Percentiles rank a stretch among this genome's conserved stretches.
phyloP scores from a whole-genome alignment of 176 grass and related monocot species.

The Olyra latifolia region DNA sequence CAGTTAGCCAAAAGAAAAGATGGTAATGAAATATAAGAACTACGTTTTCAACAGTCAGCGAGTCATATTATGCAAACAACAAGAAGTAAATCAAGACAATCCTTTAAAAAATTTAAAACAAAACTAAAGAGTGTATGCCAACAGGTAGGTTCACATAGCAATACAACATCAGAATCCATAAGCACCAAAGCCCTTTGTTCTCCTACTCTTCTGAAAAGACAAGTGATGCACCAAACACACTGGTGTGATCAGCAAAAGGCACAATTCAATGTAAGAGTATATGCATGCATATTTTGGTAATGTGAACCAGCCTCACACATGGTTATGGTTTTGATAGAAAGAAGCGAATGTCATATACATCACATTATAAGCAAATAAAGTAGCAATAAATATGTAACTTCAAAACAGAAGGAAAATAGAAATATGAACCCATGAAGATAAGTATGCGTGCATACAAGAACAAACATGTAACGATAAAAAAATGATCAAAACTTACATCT shows the following conservation, averaged over 20 bases:
- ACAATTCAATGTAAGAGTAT: conserved; percentile 13
- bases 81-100: background rate
- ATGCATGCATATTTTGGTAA: background rate
- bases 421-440: background rate
- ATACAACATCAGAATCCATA: conserved; percentile 18
- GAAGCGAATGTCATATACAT: background rate
- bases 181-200: background rate
- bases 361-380: background rate
- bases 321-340: background rate
- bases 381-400: background rate
- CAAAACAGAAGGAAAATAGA: background rate
- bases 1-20: conserved; percentile 6
- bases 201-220: background rate
- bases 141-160: background rate
- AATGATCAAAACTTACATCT: conserved; percentile 66
- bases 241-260: background rate
- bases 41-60: background rate
- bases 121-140: background rate
- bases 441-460: background rate
- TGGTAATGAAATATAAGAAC: background rate
- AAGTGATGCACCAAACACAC: background rate
- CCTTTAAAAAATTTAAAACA: background rate
- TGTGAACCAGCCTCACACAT: background rate
- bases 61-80: conserved; percentile 2
- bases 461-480: background rate